Conservation (phyloP, 1,284 basidiomycete genomes). For the Prillingera fragicola region DNA sequence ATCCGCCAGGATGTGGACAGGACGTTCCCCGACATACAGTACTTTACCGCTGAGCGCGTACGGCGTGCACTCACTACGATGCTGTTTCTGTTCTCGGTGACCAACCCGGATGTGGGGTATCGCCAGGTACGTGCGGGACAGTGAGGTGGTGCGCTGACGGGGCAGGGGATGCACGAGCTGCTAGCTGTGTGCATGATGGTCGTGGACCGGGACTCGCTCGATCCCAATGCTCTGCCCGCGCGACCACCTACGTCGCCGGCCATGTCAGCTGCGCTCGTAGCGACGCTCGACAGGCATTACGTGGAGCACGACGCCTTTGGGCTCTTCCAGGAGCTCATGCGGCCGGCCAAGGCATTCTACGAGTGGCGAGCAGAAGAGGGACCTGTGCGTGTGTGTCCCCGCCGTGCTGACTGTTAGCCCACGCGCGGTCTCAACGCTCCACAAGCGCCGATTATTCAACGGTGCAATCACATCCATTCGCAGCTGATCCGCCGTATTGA, state of each 20-base stretch:
- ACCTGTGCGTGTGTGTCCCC: slow-evolving; percentile 22
- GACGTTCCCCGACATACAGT: slow-evolving; percentile 87
- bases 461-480: slow-evolving; percentile 71
- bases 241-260: slow-evolving; percentile 1
- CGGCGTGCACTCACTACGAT: slow-evolving; percentile 76
- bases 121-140: slow-evolving; percentile 48
- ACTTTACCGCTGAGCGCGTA: slow-evolving; percentile 69
- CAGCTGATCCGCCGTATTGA: slow-evolving; percentile 69
- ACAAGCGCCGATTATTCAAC: slow-evolving; percentile 68
- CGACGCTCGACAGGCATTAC: slow-evolving; percentile 38
- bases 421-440: slow-evolving; percentile 31
- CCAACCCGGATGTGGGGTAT: slow-evolving; percentile 76
- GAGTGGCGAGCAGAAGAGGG: slow-evolving; percentile 66
- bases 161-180: slow-evolving; percentile 91
- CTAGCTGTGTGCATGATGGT: slow-evolving; percentile 76
- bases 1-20: slow-evolving; percentile 88
- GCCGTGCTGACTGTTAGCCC: slow-evolving; percentile 34
- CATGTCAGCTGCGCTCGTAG: slow-evolving; percentile 27
- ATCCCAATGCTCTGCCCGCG: neutral
- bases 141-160: slow-evolving; percentile 3
- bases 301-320: slow-evolving; percentile 66
- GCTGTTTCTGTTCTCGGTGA: slow-evolving; percentile 71
- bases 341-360: slow-evolving; percentile 70
- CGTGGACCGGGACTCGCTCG: slow-evolving; percentile 72
- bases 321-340: slow-evolving; percentile 74